Evolutionary conservation across 164 flowering plant species (phyloP), one percentile per base, ranked within the genome.

Genomic region (Saururus chinensis): DNA sequence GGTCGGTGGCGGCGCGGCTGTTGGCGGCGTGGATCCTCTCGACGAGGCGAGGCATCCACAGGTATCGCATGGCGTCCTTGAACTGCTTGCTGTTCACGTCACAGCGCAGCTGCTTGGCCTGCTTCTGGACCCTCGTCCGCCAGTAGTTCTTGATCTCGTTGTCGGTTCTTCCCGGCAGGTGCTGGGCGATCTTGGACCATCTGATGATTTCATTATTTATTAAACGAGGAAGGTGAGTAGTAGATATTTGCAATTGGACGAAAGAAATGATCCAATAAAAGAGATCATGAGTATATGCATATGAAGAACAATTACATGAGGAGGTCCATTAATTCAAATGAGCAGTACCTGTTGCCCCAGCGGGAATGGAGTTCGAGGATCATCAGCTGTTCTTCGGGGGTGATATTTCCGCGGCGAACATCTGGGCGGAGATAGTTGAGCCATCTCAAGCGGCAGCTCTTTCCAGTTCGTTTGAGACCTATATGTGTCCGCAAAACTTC

Each of bases 401-500:
- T 85, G 64, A 87, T 80, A 68, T 80, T 82, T 26, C 97, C 97
- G 19, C 92, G 86, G 25, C 88, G 76, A 56, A 89, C 84, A 62
- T 84, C 85, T 0, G 97, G 97, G 0, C 85, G 79, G 54, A 89
- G 72, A 73, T 89, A 89, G 63, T 89, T 87, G 57, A 86, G 64
- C 96, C 96, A 89, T 73, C 96, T 81, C 40, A 89, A 66, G 71
- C 96, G 75, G 67, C 82, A 79, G 60, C 82, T 79, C 63, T 86
- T 89, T 10, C 96, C 96, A 0, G 88, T 85, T 61, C 96, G 63
- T 57, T 79, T 87, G 60, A 89, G 73, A 21, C 92, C 96, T 88
- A 76, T 59, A 41, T 24, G 7, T 23, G 12, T 19, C 6, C 56
- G 14, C 49, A 45, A 8, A 12, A 9, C 49, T 45, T 30, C 37